phyloP scores from a whole-genome alignment of 106 monocot species.

The Dactylorhiza incarnata region DNA sequence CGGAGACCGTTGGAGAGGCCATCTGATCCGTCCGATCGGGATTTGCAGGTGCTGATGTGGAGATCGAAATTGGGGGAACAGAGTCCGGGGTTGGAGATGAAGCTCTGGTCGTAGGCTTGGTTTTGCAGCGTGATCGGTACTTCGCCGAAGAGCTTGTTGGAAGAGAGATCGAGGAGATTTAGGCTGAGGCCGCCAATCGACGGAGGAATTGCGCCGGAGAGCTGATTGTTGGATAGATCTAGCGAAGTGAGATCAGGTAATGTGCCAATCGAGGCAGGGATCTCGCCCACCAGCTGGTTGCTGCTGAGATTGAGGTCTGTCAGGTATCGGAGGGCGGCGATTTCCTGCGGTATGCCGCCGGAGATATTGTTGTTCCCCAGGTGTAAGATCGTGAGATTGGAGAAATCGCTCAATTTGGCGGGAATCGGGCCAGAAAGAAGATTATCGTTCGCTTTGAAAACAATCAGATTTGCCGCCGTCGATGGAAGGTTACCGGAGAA shows the following conservation, averaged over 20 bases:
- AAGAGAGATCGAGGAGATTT: slow-evolving; percentile 63
- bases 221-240: slow-evolving; percentile 61
- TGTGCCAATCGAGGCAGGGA: slow-evolving; percentile 42
- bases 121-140: slow-evolving; percentile 41
- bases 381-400: slow-evolving; percentile 27
- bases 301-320: slow-evolving; percentile 47
- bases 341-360: slow-evolving; percentile 37
- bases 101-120: slow-evolving; percentile 39
- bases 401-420: slow-evolving; percentile 16
- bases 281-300: slow-evolving; percentile 53
- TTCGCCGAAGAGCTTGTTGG: slow-evolving; percentile 55
- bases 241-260: slow-evolving; percentile 45
- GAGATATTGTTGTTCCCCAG: slow-evolving; percentile 48
- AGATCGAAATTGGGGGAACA: not conserved
- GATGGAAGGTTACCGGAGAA: slow-evolving; percentile 59
- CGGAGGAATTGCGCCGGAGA: slow-evolving; percentile 43
- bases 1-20: slow-evolving; percentile 6
- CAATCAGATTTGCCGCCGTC: slow-evolving; percentile 18
- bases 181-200: slow-evolving; percentile 26
- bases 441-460: slow-evolving; percentile 48
- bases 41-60: not conserved
- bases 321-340: slow-evolving; percentile 21
- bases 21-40: not conserved
- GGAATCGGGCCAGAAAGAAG: slow-evolving; percentile 53
- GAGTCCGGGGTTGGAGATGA: slow-evolving; percentile 52